These are phyloP conservation scores for Tetracladium marchalianum DNA, from an alignment of 495 filamentous ascomycete species.

Conservation along the genomic window DNA sequence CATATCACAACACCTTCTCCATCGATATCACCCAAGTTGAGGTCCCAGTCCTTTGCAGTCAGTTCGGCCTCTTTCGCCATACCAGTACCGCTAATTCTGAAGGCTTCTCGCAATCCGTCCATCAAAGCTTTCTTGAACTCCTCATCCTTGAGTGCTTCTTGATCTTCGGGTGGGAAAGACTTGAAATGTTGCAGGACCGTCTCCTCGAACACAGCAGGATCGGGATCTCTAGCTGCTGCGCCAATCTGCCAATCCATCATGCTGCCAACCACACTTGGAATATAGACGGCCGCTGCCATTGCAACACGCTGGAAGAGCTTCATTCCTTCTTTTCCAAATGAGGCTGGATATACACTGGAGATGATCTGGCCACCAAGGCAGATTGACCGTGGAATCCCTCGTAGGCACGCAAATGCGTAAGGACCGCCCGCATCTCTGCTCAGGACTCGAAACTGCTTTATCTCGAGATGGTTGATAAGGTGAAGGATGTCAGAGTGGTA, in stretches of 20 bases:
- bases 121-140: neutral
- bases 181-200: neutral
- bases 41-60: conserved; percentile 1
- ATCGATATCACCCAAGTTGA: conserved; percentile 5
- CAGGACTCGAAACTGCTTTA: neutral
- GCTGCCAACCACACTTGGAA: neutral
- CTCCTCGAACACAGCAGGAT: neutral
- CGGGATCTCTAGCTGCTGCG: conserved; percentile 1
- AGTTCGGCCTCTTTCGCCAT: neutral
- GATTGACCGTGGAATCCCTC: neutral
- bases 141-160: neutral
- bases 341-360: neutral
- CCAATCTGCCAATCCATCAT: conserved; percentile 1
- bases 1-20: neutral
- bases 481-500: conserved; percentile 1
- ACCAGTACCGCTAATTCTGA: neutral
- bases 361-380: neutral
- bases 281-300: neutral
- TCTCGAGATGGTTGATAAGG: conserved; percentile 2
- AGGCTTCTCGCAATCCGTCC: neutral
- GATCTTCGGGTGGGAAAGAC: neutral
- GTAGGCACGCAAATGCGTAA: conserved; percentile 4
- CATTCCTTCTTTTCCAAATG: conserved; percentile 5
- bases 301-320: neutral
- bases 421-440: conserved; percentile 2